Base-by-base conservation (phyloP, 805 yeast species). In the Grigorovia humatica region DNA sequence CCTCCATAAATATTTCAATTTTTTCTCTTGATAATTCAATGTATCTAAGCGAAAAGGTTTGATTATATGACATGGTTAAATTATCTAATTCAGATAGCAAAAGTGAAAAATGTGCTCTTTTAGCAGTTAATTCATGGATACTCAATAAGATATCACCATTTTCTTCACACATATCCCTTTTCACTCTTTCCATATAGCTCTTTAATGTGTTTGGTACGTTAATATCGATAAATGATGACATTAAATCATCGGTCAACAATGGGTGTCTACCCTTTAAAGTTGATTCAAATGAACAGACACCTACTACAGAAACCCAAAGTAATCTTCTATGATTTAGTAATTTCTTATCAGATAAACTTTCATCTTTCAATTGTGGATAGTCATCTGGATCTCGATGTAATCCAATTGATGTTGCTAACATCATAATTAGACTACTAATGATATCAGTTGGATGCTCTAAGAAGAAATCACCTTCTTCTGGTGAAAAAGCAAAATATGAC, bases 401-500 rank as follows among this genome's bases (percentile, higher is more conserved):
- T 9, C 70, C 71, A 38, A 66, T 66, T 4, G 67, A 61, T 11
- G 59, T 59, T 2, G 70, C 62, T 42, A 66, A 45, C 59, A 61
- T 60, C 46, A 62, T 55, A 13, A 66, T 58, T 9, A 65, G 46
- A 29, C 69, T 64, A n/a, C 59, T 55, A 2, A 67, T 55, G 13
- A 64, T 59, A 54, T 64, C 70, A 1, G 71, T 65, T 18, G 71
- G 69, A 43, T 65, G 67, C 41, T 59, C 69, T 38, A 60, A 52
- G 48, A 65, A 63, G 27, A 62, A 61, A 53, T 67, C 70, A 23
- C 68, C 67, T 52, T 65, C 65, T 47, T 67, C 70, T 1, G 71
- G 70, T 1, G 71, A 62, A 48, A 64, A 60, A 12, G 60, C 68
- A 38, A 61, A 61, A 44, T 60, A 63, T 13, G 67, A 55, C 71